phyloP scores from a whole-genome alignment of 2,329 filamentous ascomycete genomes.

The Xylaria sp. region DNA sequence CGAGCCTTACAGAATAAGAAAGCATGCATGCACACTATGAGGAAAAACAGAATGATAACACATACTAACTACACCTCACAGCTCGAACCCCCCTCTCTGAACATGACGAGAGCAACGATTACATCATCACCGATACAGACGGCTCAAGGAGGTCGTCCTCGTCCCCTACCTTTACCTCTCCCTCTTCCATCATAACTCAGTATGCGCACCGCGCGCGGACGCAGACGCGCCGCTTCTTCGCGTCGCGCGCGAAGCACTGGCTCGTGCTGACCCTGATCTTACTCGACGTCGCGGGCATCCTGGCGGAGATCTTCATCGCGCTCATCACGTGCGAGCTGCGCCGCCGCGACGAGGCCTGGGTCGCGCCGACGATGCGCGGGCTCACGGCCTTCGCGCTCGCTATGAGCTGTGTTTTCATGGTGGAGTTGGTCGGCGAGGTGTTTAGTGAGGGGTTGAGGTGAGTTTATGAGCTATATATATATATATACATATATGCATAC shows the following conservation, averaged over 20 bases:
- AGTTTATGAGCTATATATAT: too few relatives aligned
- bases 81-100: not conserved
- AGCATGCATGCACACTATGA: not conserved
- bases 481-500: too few relatives aligned
- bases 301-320: constrained; percentile 61
- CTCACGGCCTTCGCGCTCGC: constrained; percentile 65
- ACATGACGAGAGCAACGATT: too few relatives aligned
- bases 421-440: constrained; percentile 68
- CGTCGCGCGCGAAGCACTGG: constrained; percentile 58
- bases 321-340: constrained; percentile 61
- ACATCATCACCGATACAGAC: too few relatives aligned
- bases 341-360: constrained; percentile 55
- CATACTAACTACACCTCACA: not conserved
- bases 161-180: not conserved
- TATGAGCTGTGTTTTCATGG: constrained; percentile 73
- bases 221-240: constrained; percentile 44
- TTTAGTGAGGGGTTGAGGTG: constrained; percentile 71
- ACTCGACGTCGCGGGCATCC: constrained; percentile 58
- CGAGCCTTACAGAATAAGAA: not conserved
- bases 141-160: too few relatives aligned
- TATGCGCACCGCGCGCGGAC: constrained; percentile 31
- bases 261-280: constrained; percentile 57
- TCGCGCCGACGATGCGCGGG: constrained; percentile 49
- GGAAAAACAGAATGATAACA: too few relatives aligned
- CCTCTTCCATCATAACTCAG: not conserved